Evolutionary conservation across 2,329 filamentous ascomycete genomes (phyloP).

Genomic region (Rutstroemia sp.): DNA sequence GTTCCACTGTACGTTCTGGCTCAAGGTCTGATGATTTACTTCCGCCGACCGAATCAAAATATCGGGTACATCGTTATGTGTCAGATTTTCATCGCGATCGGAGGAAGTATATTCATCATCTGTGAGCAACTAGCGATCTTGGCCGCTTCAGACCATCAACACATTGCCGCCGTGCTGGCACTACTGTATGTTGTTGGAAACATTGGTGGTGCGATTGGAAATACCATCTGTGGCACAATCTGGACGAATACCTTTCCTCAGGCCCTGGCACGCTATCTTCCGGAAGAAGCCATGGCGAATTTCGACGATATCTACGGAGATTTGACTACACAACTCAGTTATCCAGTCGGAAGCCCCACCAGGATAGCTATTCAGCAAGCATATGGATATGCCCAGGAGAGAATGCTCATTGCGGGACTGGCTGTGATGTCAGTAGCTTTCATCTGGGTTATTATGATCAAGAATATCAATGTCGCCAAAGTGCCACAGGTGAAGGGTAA

Average conservation of each 20-base stretch:
- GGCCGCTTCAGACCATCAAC: slow-evolving; percentile 49
- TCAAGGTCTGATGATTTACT: slow-evolving; percentile 50
- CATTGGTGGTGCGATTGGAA: slow-evolving; percentile 52
- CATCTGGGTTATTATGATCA: slow-evolving; percentile 36
- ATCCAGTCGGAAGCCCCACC: slow-evolving; percentile 37
- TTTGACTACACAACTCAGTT: slow-evolving; percentile 43
- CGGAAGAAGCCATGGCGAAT: slow-evolving; percentile 32
- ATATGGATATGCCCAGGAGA: slow-evolving; percentile 45
- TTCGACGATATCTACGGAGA: slow-evolving; percentile 44
- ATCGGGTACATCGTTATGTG: slow-evolving; percentile 50
- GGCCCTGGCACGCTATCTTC: slow-evolving; percentile 45
- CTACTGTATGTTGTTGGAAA: slow-evolving; percentile 41
- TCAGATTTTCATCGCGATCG: slow-evolving; percentile 52
- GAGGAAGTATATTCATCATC: slow-evolving; percentile 49
- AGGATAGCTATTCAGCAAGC: slow-evolving; percentile 48
- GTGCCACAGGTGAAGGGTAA: slow-evolving; percentile 38
- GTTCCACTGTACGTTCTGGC: slow-evolving; percentile 35
- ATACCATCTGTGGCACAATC: slow-evolving; percentile 54
- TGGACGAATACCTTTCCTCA: slow-evolving; percentile 54
- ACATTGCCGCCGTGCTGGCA: slow-evolving; percentile 54
- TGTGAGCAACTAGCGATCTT: slow-evolving; percentile 52
- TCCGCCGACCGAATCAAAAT: slow-evolving; percentile 43
- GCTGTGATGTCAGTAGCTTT: slow-evolving; percentile 37
- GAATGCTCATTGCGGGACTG: slow-evolving; percentile 45
- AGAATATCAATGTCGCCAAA: slow-evolving; percentile 39